Conservation (phyloP, 148 eudicot genomes). For the Arbutus unedo region DNA sequence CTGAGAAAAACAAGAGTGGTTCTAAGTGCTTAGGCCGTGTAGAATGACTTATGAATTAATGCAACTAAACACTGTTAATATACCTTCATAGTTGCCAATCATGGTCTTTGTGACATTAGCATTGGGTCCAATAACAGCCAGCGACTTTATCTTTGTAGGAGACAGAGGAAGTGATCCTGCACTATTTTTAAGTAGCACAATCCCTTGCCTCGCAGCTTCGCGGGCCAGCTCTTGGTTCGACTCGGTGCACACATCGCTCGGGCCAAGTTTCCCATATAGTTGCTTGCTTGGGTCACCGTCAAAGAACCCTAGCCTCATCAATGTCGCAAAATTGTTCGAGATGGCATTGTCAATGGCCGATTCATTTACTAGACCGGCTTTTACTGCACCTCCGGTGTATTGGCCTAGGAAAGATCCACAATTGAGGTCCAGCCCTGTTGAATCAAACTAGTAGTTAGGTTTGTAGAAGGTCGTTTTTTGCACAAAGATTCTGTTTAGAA, state of each 20-base stretch:
- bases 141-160: conserved; percentile 27
- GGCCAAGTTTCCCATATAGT: conserved; percentile 41
- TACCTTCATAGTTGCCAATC: conserved; percentile 61
- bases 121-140: conserved; percentile 63
- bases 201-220: conserved; percentile 59
- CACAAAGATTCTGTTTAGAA: neutral
- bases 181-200: conserved; percentile 54
- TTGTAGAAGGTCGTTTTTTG: neutral
- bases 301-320: conserved; percentile 64
- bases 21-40: no score
- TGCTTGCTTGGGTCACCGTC: conserved; percentile 39
- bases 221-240: conserved; percentile 55
- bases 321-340: conserved; percentile 43
- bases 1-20: neutral
- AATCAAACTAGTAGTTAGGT: neutral
- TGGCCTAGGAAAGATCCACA: conserved; percentile 45
- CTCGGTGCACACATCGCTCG: conserved; percentile 46
- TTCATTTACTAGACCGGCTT: conserved; percentile 36
- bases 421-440: conserved; percentile 54
- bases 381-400: conserved; percentile 40
- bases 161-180: conserved; percentile 48
- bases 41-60: no score
- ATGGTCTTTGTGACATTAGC: conserved; percentile 45
- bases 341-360: conserved; percentile 43
- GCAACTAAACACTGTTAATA: neutral